These are phyloP conservation scores for Entomortierella lignicola DNA, from an alignment of 192 early-diverging fungal species.

Conservation along the genomic window DNA sequence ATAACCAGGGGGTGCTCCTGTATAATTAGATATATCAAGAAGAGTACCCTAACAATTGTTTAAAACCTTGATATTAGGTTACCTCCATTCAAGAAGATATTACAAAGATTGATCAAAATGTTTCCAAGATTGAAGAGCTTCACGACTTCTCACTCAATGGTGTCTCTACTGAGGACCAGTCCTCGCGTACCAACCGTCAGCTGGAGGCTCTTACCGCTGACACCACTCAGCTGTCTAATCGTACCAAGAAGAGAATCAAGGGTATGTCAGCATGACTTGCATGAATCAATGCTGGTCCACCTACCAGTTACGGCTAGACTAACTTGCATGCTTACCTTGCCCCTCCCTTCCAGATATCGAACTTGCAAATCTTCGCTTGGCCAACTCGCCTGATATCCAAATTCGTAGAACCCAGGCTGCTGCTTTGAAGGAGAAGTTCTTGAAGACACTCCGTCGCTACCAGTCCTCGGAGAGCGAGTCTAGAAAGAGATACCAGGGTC, in stretches of 20 bases:
- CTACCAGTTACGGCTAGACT: too few relatives aligned
- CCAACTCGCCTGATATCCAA: slow-evolving; percentile 31
- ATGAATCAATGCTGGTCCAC: too few relatives aligned
- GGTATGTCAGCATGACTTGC: slow-evolving; percentile 7
- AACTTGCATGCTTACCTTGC: not conserved
- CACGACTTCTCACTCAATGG: slow-evolving; percentile 53
- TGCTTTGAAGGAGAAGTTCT: slow-evolving; percentile 70
- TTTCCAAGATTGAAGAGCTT: slow-evolving; percentile 50
- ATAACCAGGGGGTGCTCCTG: too few relatives aligned
- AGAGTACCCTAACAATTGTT: too few relatives aligned
- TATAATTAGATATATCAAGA: too few relatives aligned
- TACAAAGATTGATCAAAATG: slow-evolving; percentile 48
- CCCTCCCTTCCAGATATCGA: slow-evolving; percentile 32
- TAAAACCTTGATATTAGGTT: slow-evolving; percentile 30
- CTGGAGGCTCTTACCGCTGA: slow-evolving; percentile 50
- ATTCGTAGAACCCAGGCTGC: slow-evolving; percentile 58
- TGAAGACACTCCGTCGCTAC: slow-evolving; percentile 80
- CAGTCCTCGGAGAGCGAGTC: slow-evolving; percentile 84
- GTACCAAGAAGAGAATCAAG: slow-evolving; percentile 65
- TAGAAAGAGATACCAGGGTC: slow-evolving; percentile 85
- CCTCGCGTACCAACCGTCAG: slow-evolving; percentile 42
- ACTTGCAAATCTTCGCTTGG: slow-evolving; percentile 42
- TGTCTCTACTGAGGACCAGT: slow-evolving; percentile 46
- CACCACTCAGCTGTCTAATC: slow-evolving; percentile 48
- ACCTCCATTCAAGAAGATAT: slow-evolving; percentile 54